Percentiles rank a stretch among this genome's conserved stretches.
Evolutionary conservation across 495 filamentous ascomycete genomes (phyloP).

Genomic region (Trichoderma virens): DNA sequence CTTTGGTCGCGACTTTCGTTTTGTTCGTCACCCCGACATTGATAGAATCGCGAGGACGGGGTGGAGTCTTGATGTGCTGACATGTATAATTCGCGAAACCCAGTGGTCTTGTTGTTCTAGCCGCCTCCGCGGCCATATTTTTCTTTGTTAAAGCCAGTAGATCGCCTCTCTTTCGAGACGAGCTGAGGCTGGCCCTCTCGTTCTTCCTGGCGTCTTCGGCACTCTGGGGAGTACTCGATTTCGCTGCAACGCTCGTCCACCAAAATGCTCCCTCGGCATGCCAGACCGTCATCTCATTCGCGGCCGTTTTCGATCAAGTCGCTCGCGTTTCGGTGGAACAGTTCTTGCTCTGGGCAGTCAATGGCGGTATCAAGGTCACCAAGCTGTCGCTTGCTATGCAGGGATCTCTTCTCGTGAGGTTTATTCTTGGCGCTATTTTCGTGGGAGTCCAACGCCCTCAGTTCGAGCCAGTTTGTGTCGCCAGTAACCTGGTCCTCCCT

Average conservation of each 20-base stretch:
- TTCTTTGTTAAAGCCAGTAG: conserved; percentile 44
- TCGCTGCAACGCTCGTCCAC: conserved; percentile 39
- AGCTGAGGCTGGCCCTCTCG: conserved; percentile 57
- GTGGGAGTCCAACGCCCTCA: conserved; percentile 42
- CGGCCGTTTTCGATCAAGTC: conserved; percentile 46
- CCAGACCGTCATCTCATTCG: conserved; percentile 40
- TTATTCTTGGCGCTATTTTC: conserved; percentile 41
- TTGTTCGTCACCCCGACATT: conserved; percentile 34
- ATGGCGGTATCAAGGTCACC: conserved; percentile 24
- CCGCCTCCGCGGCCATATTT: conserved; percentile 43
- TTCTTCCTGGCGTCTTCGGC: conserved; percentile 41
- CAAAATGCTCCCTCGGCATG: conserved; percentile 33
- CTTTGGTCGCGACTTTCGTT: conserved; percentile 45
- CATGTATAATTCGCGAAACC: not conserved
- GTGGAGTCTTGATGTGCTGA: conserved; percentile 10
- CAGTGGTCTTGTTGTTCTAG: conserved; percentile 46
- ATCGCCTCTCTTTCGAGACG: conserved; percentile 42
- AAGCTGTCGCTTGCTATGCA: conserved; percentile 29
- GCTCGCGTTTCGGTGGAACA: conserved; percentile 42
- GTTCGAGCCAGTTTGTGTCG: conserved; percentile 42
- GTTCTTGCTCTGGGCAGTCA: conserved; percentile 43
- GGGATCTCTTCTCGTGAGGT: conserved; percentile 33
- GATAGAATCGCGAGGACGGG: not conserved
- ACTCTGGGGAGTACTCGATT: conserved; percentile 45
- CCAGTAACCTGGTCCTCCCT: conserved; percentile 36